Evolutionary conservation across 805 yeast genomes (phyloP).

Genomic region (Ogataea paradorogensis): DNA sequence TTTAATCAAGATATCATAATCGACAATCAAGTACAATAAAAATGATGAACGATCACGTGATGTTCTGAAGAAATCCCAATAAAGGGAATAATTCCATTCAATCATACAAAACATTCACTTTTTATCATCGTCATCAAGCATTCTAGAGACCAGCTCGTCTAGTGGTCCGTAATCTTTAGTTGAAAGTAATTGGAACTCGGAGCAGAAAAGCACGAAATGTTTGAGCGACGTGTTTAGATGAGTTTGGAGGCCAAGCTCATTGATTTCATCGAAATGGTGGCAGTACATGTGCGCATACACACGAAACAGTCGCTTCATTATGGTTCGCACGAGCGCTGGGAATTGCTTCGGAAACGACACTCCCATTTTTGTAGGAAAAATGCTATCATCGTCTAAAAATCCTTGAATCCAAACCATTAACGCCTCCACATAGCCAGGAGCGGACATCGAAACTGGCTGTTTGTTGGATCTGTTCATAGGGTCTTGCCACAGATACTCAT

Average conservation of each 20-base stretch:
- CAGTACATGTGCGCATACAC: constrained; percentile 97
- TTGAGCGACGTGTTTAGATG: constrained; percentile 92
- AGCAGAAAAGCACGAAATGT: constrained; percentile 85
- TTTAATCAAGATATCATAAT: no score
- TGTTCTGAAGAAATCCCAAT: not conserved
- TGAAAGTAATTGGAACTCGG: constrained; percentile 75
- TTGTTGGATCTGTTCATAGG: constrained; percentile 48
- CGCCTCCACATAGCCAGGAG: constrained; percentile 92
- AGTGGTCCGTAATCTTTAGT: constrained; percentile 89
- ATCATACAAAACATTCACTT: not conserved
- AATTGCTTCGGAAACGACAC: constrained; percentile 91
- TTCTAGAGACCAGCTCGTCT: constrained; percentile 71
- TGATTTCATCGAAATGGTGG: constrained; percentile 94
- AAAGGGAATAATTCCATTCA: not conserved
- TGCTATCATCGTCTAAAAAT: constrained; percentile 84
- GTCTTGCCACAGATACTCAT: constrained; percentile 97
- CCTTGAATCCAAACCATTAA: constrained; percentile 94
- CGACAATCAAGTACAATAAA: not conserved
- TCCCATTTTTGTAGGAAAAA: constrained; percentile 86
- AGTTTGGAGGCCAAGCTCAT: constrained; percentile 88
- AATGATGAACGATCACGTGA: constrained; percentile 27
- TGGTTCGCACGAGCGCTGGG: constrained; percentile 73
- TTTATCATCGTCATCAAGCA: constrained; percentile 43
- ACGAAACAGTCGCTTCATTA: constrained; percentile 86
- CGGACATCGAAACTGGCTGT: constrained; percentile 83